Percentiles rank a stretch among this genome's conserved stretches.
Conservation (phyloP, 192 early-diverging fungal species). For the Cetraspora pellucida region DNA sequence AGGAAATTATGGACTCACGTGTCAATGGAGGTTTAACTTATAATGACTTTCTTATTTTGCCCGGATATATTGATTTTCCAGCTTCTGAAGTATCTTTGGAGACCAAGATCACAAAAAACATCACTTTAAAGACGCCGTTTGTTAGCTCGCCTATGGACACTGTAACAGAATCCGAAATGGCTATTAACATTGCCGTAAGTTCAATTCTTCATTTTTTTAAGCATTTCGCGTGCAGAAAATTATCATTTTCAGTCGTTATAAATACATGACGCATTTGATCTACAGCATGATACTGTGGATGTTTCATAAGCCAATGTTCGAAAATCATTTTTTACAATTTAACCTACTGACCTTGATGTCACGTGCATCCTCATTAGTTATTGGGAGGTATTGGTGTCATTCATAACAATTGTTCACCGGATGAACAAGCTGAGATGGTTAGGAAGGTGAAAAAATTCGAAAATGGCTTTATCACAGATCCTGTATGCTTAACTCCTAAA, state of each 20-base stretch:
- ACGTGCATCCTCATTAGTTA: slow-evolving; percentile 43
- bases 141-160: slow-evolving; percentile 98
- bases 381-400: slow-evolving; percentile 96
- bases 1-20: slow-evolving; percentile 81
- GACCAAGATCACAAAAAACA: slow-evolving; percentile 87
- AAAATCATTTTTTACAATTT: neutral
- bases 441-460: slow-evolving; percentile 97
- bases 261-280: neutral
- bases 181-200: slow-evolving; percentile 93
- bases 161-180: slow-evolving; percentile 98
- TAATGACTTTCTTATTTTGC: slow-evolving; percentile 97
- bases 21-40: slow-evolving; percentile 91
- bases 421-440: slow-evolving; percentile 98
- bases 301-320: neutral
- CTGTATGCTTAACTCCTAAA: slow-evolving; percentile 79
- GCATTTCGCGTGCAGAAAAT: too few relatives aligned
- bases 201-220: neutral
- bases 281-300: too few relatives aligned
- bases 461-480: slow-evolving; percentile 98
- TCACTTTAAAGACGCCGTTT: slow-evolving; percentile 90
- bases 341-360: too few relatives aligned
- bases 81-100: slow-evolving; percentile 78
- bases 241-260: neutral
- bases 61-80: slow-evolving; percentile 94
- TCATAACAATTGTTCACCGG: slow-evolving; percentile 95